These are phyloP conservation scores for Reutealis trisperma DNA, from an alignment of 345 rosid species.

Conservation along the genomic window DNA sequence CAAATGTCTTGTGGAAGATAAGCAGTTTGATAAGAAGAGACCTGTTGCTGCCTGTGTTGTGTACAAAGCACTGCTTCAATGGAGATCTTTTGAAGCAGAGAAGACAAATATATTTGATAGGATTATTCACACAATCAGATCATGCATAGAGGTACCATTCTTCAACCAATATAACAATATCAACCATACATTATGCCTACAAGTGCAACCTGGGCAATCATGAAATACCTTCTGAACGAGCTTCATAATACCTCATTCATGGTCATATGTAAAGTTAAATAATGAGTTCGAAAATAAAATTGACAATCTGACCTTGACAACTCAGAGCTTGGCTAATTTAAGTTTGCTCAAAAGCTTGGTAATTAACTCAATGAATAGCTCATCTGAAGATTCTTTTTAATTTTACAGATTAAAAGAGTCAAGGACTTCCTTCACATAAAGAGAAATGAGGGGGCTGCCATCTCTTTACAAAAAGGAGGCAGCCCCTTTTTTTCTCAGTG, in stretches of 20 bases:
- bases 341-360: background rate
- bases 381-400: background rate
- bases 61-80: conserved; percentile 57
- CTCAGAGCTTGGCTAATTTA: background rate
- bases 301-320: too few relatives aligned
- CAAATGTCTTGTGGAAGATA: conserved; percentile 49
- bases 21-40: conserved; percentile 47
- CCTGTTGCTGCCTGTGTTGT: conserved; percentile 59
- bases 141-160: conserved; percentile 48
- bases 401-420: background rate
- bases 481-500: background rate
- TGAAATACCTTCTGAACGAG: background rate
- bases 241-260: background rate
- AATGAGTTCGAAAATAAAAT: too few relatives aligned
- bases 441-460: background rate
- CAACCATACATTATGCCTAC: background rate
- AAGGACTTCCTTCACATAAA: too few relatives aligned
- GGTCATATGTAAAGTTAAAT: background rate
- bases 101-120: conserved; percentile 60
- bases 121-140: conserved; percentile 51
- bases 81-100: conserved; percentile 72
- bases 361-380: background rate
- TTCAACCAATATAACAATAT: conserved; percentile 2
- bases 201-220: conserved; percentile 1
- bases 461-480: background rate